Evolutionary conservation across 2,329 filamentous ascomycete genomes (phyloP).

Genomic region (Penicillium sp.): DNA sequence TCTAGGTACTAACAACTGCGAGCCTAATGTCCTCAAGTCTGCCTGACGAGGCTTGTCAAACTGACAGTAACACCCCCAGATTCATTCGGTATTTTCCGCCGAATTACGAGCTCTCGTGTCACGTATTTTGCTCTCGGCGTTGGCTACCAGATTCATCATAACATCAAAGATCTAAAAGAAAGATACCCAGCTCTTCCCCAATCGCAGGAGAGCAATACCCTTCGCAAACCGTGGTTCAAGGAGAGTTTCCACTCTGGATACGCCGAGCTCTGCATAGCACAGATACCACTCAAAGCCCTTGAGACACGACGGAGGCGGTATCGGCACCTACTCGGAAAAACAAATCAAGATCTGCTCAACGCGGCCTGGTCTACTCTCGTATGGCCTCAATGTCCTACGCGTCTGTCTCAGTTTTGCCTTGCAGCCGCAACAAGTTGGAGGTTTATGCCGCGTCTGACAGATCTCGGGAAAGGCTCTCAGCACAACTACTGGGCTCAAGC

Average conservation of each 20-base stretch:
- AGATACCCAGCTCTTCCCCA: constrained; percentile 26
- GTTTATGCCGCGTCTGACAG: too few relatives aligned
- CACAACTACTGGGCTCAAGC: too few relatives aligned
- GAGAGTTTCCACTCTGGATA: constrained; percentile 23
- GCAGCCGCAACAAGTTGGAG: too few relatives aligned
- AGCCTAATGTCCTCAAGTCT: too few relatives aligned
- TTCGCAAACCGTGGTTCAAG: constrained; percentile 17
- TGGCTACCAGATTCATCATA: too few relatives aligned
- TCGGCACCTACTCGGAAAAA: not conserved
- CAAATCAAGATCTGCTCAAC: constrained; percentile 15
- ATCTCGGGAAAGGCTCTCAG: too few relatives aligned
- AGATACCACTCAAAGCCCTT: constrained; percentile 20
- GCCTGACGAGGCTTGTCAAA: too few relatives aligned
- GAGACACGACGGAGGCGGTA: not conserved
- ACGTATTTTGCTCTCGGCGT: constrained; percentile 2
- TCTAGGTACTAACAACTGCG: too few relatives aligned
- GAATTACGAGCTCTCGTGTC: not conserved
- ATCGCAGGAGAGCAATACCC: constrained; percentile 17
- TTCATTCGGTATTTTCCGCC: too few relatives aligned
- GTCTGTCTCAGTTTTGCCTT: too few relatives aligned
- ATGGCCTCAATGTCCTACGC: too few relatives aligned
- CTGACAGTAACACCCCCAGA: too few relatives aligned
- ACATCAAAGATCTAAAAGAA: constrained; percentile 19
- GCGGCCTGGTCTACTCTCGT: constrained; percentile 22
- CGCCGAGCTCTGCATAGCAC: constrained; percentile 28